These are phyloP conservation scores for Rhododendron kiyosumense DNA, from an alignment of 148 eudicot species.

Conservation along the genomic window DNA sequence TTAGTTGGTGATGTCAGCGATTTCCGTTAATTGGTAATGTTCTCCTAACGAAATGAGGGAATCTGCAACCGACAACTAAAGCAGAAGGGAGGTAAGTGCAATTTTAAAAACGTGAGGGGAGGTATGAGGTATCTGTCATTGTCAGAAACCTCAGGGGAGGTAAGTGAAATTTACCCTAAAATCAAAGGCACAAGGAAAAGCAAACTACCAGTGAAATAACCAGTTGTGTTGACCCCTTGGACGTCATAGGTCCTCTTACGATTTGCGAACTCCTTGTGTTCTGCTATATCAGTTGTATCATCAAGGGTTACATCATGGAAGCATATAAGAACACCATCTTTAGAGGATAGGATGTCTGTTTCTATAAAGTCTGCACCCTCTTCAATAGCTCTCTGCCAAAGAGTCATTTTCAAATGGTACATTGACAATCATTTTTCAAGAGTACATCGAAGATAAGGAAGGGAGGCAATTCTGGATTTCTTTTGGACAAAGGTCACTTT, in stretches of 20 bases:
- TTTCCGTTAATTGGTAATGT: too few relatives aligned
- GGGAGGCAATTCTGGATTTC: neutral
- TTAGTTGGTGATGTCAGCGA: too few relatives aligned
- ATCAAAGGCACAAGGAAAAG: neutral
- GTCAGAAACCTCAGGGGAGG: too few relatives aligned
- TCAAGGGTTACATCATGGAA: conserved; percentile 76
- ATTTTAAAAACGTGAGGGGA: too few relatives aligned
- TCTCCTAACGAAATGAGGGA: too few relatives aligned
- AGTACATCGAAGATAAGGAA: neutral
- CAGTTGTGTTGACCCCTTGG: conserved; percentile 71
- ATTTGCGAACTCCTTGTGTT: conserved; percentile 65
- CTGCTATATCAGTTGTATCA: conserved; percentile 63
- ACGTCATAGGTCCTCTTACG: conserved; percentile 82
- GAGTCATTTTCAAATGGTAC: neutral
- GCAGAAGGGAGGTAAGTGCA: too few relatives aligned
- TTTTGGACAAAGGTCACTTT: neutral
- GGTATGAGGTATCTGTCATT: too few relatives aligned
- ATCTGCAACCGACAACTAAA: too few relatives aligned
- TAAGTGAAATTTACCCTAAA: too few relatives aligned
- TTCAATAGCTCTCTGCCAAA: conserved; percentile 81
- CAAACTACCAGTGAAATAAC: conserved; percentile 57
- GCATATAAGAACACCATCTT: conserved; percentile 68
- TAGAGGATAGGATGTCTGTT: conserved; percentile 61
- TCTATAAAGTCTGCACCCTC: conserved; percentile 96
- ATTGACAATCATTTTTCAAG: neutral